Conservation (phyloP, 768 basidiomycete genomes). For the Naganishia antarctica region DNA sequence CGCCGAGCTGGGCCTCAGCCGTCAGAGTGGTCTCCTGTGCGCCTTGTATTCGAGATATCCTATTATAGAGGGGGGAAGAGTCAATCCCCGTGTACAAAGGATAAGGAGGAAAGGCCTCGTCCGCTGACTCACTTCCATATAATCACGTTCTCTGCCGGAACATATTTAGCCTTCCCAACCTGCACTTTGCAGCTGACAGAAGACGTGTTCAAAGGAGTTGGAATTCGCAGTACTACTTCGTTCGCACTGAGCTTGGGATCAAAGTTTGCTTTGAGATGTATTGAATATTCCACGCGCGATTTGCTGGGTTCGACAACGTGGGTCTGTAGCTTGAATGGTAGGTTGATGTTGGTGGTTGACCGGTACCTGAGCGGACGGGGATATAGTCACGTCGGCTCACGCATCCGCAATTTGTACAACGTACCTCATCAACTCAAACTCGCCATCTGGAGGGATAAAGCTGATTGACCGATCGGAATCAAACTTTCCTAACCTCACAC, state of each 20-base stretch:
- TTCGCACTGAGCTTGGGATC: conserved; percentile 87
- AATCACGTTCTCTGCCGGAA: conserved; percentile 89
- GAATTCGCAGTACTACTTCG: conserved; percentile 85
- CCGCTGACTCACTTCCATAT: conserved; percentile 82
- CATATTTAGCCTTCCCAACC: conserved; percentile 93
- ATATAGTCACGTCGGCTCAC: background rate
- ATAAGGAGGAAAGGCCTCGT: background rate
- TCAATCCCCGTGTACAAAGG: no score
- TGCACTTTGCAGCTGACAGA: conserved; percentile 85
- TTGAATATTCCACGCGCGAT: conserved; percentile 79
- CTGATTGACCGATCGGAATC: conserved; percentile 89
- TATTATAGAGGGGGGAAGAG: conserved; percentile 46
- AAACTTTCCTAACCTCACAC: conserved; percentile 89
- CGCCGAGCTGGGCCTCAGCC: conserved; percentile 74
- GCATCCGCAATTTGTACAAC: conserved; percentile 36
- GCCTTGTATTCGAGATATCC: conserved; percentile 87
- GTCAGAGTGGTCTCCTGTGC: conserved; percentile 82
- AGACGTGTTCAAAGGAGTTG: conserved; percentile 92
- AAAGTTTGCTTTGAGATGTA: conserved; percentile 83
- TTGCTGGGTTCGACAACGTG: conserved; percentile 92
- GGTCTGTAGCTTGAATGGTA: conserved; percentile 81
- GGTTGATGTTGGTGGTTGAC: conserved; percentile 89
- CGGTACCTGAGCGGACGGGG: conserved; percentile 64
- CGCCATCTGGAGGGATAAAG: conserved; percentile 96
- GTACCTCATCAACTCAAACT: conserved; percentile 95